phyloP scores from a whole-genome alignment of 2,329 filamentous ascomycete genomes.

The Colletotrichum eleusines region DNA sequence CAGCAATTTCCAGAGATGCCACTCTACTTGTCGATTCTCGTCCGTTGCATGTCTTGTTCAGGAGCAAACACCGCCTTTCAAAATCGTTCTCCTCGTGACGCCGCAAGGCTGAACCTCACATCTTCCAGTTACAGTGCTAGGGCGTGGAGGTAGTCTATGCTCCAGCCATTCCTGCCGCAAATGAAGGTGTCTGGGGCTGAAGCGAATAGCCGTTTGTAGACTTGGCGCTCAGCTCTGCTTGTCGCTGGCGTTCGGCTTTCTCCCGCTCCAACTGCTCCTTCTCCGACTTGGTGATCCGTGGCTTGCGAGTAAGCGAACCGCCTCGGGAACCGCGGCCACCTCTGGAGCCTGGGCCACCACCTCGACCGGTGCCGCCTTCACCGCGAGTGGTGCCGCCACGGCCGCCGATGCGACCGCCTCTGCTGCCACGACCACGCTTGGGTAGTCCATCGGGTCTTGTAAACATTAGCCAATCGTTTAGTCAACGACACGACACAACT shows the following conservation, averaged over 20 bases:
- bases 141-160: slow-evolving; percentile 16
- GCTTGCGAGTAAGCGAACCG: slow-evolving; percentile 80
- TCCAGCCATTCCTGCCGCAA: slow-evolving; percentile 43
- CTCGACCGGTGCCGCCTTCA: slow-evolving; percentile 58
- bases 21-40: not conserved
- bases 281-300: slow-evolving; percentile 87
- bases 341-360: slow-evolving; percentile 75
- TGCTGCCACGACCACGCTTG: slow-evolving; percentile 68
- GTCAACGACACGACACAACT: slow-evolving; percentile 17
- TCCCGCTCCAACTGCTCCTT: slow-evolving; percentile 85
- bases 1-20: slow-evolving; percentile 1
- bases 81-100: not conserved
- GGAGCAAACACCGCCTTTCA: not conserved
- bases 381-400: slow-evolving; percentile 73
- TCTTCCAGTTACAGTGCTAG: not conserved
- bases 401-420: slow-evolving; percentile 64
- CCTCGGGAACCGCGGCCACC: slow-evolving; percentile 79
- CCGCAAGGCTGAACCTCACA: not conserved
- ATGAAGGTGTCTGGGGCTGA: slow-evolving; percentile 48
- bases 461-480: slow-evolving; percentile 50
- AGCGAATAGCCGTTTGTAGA: slow-evolving; percentile 52
- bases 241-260: slow-evolving; percentile 78
- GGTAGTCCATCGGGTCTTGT: slow-evolving; percentile 76
- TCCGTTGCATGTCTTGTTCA: slow-evolving; percentile 3
- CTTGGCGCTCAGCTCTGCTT: slow-evolving; percentile 56